Conservation (phyloP, 768 basidiomycete genomes). For the Hygrophorus pudorinus region DNA sequence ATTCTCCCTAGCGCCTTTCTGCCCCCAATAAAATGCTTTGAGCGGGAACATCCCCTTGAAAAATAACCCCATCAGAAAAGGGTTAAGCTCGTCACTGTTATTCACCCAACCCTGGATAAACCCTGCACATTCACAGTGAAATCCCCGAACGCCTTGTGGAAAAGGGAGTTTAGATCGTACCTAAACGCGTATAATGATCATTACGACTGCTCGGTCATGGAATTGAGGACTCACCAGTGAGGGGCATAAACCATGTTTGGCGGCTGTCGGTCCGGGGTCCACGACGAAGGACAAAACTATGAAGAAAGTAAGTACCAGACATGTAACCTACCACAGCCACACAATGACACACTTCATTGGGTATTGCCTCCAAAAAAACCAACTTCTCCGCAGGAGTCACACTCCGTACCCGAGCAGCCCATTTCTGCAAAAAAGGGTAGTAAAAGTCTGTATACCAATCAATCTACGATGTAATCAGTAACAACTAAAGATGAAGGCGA, state of each 20-base stretch:
- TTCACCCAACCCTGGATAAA: constrained; percentile 57
- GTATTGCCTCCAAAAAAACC: constrained; percentile 77
- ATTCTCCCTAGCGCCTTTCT: constrained; percentile 70
- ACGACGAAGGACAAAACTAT: constrained; percentile 73
- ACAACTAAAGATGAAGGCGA: background rate
- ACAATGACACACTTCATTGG: constrained; percentile 65
- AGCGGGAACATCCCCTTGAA: constrained; percentile 75
- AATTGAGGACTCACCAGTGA: constrained; percentile 20
- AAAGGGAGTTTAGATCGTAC: constrained; percentile 90
- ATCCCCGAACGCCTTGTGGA: constrained; percentile 72
- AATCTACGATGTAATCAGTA: constrained; percentile 30
- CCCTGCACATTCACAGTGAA: constrained; percentile 93
- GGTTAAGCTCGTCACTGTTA: background rate
- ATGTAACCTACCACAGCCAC: constrained; percentile 2
- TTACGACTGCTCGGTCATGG: background rate
- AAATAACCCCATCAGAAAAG: background rate
- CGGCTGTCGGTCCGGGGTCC: constrained; percentile 57
- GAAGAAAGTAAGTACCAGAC: background rate
- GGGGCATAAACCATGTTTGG: constrained; percentile 28
- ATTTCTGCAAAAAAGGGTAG: constrained; percentile 62
- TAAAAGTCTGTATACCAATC: constrained; percentile 87
- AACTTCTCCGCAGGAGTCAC: constrained; percentile 43
- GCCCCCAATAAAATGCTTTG: constrained; percentile 83
- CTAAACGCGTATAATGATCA: constrained; percentile 23
- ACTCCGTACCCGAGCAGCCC: constrained; percentile 50